Evolutionary conservation across 139 green algal genomes (phyloP), one percentile per base, ranked within the genome.

Genomic region (Marvania coccoides): DNA sequence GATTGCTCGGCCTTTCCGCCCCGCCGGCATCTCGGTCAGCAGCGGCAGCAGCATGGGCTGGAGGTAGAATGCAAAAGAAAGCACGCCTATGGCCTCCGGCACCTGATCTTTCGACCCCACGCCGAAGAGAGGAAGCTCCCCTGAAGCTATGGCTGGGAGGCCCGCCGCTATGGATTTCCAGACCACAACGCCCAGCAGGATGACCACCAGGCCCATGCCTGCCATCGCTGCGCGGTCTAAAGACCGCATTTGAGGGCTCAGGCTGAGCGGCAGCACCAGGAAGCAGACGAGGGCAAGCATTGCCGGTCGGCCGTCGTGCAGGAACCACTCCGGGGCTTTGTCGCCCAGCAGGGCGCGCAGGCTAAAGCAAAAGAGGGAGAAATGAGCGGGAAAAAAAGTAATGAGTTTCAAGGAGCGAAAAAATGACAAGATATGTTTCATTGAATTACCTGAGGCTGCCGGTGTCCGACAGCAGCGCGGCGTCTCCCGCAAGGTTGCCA

Each of bases 401-500:
- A n/a, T n/a, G n/a, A n/a, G n/a, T n/a, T n/a, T n/a, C n/a, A n/a
- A n/a, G n/a, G n/a, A n/a, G n/a, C n/a, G n/a, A n/a, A n/a, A n/a
- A n/a, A n/a, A n/a, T n/a, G n/a, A n/a, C n/a, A n/a, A n/a, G n/a
- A n/a, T n/a, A n/a, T n/a, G n/a, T n/a, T n/a, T n/a, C n/a, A 10
- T 10, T 31, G 13, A 45, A 56, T 19, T 31, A 6, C 3, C 24
- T 13, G 31, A 39, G 47, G 39, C 54, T 48, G 0, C 72, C 82
- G 6, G 78, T 77, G 47, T 91, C 86, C 13, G 76, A 75, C 39
- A 95, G 68, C 60, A 95, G 80, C n/a, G 81, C 83, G 48, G 88
- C 77, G 40, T 88, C 87, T 3, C 87, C 87, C 6, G 78, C 79
- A 6, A 93, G 68, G 3, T 82, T 95, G 23, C 88, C 88, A 40